Percentiles rank a stretch among this genome's conserved stretches.
phyloP scores from a whole-genome alignment of 139 green algal genomes.

The Pleodorina starrii region DNA sequence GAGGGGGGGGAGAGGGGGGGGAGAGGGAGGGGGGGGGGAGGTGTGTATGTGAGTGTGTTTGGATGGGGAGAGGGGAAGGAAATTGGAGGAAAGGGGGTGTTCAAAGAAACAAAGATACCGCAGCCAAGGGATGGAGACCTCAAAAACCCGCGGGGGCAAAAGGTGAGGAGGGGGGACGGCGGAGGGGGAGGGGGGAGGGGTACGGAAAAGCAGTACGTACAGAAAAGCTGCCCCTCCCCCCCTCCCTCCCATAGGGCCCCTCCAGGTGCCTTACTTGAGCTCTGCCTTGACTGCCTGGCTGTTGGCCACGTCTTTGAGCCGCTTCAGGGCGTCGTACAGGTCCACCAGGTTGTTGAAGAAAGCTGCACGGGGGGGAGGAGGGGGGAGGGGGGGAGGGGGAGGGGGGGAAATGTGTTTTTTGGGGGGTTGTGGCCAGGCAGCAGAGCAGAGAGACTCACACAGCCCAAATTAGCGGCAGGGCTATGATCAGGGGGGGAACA shows the following conservation, averaged over 20 bases:
- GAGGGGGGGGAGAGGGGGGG: neutral
- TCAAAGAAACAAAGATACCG: no score
- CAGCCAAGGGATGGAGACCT: no score
- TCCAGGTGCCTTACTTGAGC: constrained; percentile 24
- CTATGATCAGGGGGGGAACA: no score
- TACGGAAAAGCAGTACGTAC: no score
- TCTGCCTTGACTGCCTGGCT: neutral
- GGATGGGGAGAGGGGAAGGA: neutral
- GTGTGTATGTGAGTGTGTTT: neutral
- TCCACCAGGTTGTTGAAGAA: neutral
- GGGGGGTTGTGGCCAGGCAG: neutral
- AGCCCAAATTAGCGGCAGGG: no score
- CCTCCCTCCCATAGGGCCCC: neutral
- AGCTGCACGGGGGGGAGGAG: neutral
- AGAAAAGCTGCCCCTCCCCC: no score
- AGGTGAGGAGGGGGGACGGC: no score
- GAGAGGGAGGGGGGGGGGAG: neutral
- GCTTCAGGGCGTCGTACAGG: neutral
- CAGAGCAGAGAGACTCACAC: neutral
- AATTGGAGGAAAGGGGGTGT: no score
- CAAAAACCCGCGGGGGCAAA: no score
- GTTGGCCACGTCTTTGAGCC: neutral
- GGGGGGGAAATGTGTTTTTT: neutral
- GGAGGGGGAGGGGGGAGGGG: no score
- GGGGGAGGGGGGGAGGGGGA: neutral